A percentile compares a stretch with the other conserved stretches of the same genome.
Conservation (phyloP, 2,329 filamentous ascomycete genomes). For the Botrytis paeoniae region DNA sequence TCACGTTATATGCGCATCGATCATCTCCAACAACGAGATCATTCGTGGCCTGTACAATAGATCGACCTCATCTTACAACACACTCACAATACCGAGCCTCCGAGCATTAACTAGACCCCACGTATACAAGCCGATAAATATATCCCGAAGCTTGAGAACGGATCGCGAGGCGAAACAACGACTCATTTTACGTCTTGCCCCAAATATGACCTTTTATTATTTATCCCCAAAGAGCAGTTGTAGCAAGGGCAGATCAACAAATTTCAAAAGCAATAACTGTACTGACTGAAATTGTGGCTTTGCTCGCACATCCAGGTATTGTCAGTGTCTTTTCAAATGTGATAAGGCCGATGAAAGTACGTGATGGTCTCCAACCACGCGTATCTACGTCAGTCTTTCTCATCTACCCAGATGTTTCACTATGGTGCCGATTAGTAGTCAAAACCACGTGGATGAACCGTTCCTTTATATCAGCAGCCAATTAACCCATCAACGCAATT, state of each 20-base stretch:
- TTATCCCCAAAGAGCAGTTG: accelerated
- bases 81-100: accelerated
- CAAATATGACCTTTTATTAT: accelerated
- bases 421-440: background rate
- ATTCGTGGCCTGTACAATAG: background rate
- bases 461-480: background rate
- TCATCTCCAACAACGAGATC: background rate
- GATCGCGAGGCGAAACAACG: background rate
- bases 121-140: background rate
- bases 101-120: background rate
- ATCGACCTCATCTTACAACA: background rate
- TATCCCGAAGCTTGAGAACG: background rate
- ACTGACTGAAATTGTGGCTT: background rate
- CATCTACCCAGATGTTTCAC: background rate
- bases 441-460: background rate
- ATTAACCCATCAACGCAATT: background rate
- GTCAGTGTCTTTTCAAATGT: background rate
- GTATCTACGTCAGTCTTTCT: background rate
- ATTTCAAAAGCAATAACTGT: background rate
- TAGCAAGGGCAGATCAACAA: background rate
- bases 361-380: background rate
- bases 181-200: background rate
- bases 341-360: background rate
- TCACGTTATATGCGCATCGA: background rate
- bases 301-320: background rate